phyloP scores from a whole-genome alignment of 495 filamentous ascomycete species.

The Patellaria atrata region DNA sequence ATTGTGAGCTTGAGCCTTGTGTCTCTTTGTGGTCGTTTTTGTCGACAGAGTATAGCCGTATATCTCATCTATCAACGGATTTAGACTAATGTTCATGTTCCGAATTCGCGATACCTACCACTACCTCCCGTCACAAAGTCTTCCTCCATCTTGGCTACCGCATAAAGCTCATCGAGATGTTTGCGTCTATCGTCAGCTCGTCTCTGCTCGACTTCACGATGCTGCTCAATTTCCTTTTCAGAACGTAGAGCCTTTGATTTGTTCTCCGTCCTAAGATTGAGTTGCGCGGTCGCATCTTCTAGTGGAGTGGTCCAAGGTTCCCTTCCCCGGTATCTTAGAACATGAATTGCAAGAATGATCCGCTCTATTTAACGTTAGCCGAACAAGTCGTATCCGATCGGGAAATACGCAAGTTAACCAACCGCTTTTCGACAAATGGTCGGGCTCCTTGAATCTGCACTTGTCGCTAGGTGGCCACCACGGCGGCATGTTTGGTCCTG shows the following conservation, averaged over 20 bases:
- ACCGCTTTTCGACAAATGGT: conserved; percentile 70
- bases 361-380: conserved; percentile 19
- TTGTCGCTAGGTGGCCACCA: conserved; percentile 68
- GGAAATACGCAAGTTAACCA: conserved; percentile 23
- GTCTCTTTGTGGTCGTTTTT: too few species aligned
- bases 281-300: neutral
- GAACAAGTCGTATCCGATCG: conserved; percentile 1
- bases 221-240: neutral
- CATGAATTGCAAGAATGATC: conserved; percentile 25
- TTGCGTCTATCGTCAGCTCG: neutral
- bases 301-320: neutral
- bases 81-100: too few species aligned
- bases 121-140: conserved; percentile 2
- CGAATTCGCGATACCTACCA: too few species aligned
- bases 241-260: neutral
- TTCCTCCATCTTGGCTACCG: conserved; percentile 4
- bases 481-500: conserved; percentile 35
- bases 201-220: neutral
- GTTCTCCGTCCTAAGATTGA: neutral
- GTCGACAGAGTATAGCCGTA: too few species aligned
- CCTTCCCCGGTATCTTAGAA: neutral
- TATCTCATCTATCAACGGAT: too few species aligned
- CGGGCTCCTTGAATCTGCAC: conserved; percentile 66
- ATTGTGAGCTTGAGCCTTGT: too few species aligned
- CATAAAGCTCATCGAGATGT: neutral